Evolutionary conservation across 2,329 filamentous ascomycete species (phyloP), one percentile per base, ranked within the genome.

Genomic region (Penicillium sp.): DNA sequence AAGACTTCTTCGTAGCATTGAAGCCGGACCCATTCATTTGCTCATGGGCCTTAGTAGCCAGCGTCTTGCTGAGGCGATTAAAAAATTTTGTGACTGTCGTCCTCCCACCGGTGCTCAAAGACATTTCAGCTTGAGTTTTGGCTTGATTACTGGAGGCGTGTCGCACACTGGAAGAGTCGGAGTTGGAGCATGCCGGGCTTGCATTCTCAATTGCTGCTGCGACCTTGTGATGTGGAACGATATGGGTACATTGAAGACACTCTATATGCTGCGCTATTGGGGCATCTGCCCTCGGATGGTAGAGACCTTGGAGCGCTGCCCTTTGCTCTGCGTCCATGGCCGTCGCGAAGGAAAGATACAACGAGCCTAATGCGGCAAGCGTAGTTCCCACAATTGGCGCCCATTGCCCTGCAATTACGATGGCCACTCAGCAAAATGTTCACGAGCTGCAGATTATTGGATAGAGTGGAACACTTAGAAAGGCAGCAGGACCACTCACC

Each of bases 361-460:
- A 56, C 0, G 82, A 84, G 0, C 82, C 81, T 0, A 83, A 44
- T 1, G 76, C 71, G 3, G 80, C 81, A 11, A 86, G 66, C 0
- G 65, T 73, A 2, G 81, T 82, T 38, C 78, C 82, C 24, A 78
- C 77, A 33, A 58, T 58, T 3, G 65, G 63, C 9, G 62, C 64
- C 65, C 64, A 67, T 55, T 66, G 64, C 8, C 64, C 64, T 67
- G 49, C 9, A 49, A 26, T 9, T 24, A 28, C 11, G 29, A 4
- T 32, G 18, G 18, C 3, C 3, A 32, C 29, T 32, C 11, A 32
- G 29, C 29, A 32, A 32, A 11, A 32, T 1, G 11, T 32, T 32
- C 8, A 32, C 11, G 11, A 32, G 11, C 11, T 11, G 29, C 29
- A 11, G 18, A 18, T 18, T 18, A 18, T 18, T 4, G 29, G 8